Percentiles rank a stretch among this genome's conserved stretches.
These are phyloP conservation scores for Strigomonas galati DNA, from an alignment of 208 protist genomes.

Conservation along the genomic window DNA sequence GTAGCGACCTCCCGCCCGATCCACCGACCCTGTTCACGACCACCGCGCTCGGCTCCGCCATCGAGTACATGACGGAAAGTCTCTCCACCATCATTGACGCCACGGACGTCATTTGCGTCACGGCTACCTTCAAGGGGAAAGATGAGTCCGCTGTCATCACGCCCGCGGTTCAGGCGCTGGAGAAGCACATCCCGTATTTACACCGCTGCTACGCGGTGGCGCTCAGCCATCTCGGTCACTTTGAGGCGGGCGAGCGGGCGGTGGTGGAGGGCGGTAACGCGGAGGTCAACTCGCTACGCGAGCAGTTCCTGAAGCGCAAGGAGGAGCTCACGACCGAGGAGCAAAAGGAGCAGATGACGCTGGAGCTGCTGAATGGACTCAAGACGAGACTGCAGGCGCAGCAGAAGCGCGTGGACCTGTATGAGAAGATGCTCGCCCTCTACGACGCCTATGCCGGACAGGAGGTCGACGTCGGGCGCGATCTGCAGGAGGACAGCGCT, in stretches of 20 bases:
- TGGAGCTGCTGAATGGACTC: constrained; percentile 43
- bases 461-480: too few species aligned
- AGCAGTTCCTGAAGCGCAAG: constrained; percentile 69
- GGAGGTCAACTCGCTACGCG: constrained; percentile 68
- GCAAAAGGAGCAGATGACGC: constrained; percentile 48
- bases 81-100: constrained; percentile 38
- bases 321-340: constrained; percentile 66
- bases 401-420: constrained; percentile 37
- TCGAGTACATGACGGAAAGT: constrained; percentile 53
- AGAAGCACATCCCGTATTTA: constrained; percentile 36
- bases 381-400: constrained; percentile 32
- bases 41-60: constrained; percentile 41
- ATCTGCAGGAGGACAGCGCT: too few species aligned
- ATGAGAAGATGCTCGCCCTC: constrained; percentile 30
- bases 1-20: constrained; percentile 22
- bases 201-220: constrained; percentile 30
- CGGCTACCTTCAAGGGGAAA: constrained; percentile 40
- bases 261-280: constrained; percentile 46
- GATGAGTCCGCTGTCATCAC: constrained; percentile 32
- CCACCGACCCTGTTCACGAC: constrained; percentile 57
- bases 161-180: constrained; percentile 33
- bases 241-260: constrained; percentile 59
- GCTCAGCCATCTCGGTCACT: constrained; percentile 57
- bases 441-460: too few species aligned
- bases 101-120: constrained; percentile 66